Evolutionary conservation across 2,329 filamentous ascomycete species (phyloP), one percentile per base, ranked within the genome.

Genomic region (Exophiala oligosperma): DNA sequence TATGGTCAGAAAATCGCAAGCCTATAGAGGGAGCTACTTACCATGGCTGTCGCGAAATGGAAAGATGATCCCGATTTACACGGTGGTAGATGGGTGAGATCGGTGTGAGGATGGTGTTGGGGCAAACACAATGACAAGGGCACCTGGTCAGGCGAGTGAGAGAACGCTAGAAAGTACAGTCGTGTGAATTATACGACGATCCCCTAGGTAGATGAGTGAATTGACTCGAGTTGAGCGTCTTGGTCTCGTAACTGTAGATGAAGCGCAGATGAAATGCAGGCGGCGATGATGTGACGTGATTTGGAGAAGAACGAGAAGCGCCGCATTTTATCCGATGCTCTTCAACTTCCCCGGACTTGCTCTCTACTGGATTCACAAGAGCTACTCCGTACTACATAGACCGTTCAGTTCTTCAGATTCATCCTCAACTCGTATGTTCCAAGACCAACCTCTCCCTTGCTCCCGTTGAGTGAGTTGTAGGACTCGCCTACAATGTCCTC

Each of bases 21-120:
- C 23, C 29, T 6, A 38, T 32, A 1, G 12, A 7, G 14, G 35
- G 2, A 26, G 17, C 24, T 5, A 35, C 49, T 48, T 26, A 62
- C 60, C 60, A 62, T 62, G 56, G 47, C 38, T 35, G 32, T 35
- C 32, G 32, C 32, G 32, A 9, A 35, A 46, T 24, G 21, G 8
- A 14, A 24, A 26, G 43, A 24, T 26, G 17, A 5, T 9, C 12
- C 43, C 12, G 14, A 3, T 23, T 46, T 2, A 26, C 4, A 12
- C 2, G 24, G 3, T 24, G 26, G 8, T 24, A 26, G 43, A 11
- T 4, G 26, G 11, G 6, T 23, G 43, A 46, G 43, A 46, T 35
- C 11, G 32, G 9, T 8, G 32, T 35, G 32, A 9, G 11, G 7
- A 9, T 28, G 32, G 32, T 7, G 8, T 5, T 35, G 7, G 11